phyloP scores from a whole-genome alignment of 495 filamentous ascomycete species.

The Chlorociboria aeruginascens region DNA sequence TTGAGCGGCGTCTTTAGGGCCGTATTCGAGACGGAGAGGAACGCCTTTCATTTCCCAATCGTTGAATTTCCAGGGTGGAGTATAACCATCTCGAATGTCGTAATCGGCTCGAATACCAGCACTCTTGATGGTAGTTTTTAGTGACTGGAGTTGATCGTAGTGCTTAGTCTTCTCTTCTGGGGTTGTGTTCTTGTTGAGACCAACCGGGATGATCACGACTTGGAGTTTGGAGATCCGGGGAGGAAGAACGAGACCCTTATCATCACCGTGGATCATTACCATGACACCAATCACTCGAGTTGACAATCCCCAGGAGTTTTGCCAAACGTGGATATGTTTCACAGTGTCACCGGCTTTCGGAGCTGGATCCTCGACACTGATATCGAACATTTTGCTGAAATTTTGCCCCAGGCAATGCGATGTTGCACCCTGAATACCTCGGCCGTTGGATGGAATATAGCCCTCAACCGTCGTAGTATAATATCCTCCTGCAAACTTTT shows the following conservation, averaged over 20 bases:
- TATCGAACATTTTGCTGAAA: slow-evolving; percentile 97
- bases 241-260: slow-evolving; percentile 86
- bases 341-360: slow-evolving; percentile 61
- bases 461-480: slow-evolving; percentile 93
- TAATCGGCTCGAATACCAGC: slow-evolving; percentile 57
- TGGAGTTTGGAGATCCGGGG: slow-evolving; percentile 81
- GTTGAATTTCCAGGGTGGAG: slow-evolving; percentile 94
- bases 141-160: slow-evolving; percentile 54
- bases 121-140: slow-evolving; percentile 51
- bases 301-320: slow-evolving; percentile 97
- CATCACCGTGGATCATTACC: slow-evolving; percentile 94
- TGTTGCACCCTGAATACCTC: slow-evolving; percentile 93
- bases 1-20: slow-evolving; percentile 80
- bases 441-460: slow-evolving; percentile 88
- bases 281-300: slow-evolving; percentile 94
- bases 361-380: slow-evolving; percentile 86
- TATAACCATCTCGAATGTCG: slow-evolving; percentile 76
- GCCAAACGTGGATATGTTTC: slow-evolving; percentile 72
- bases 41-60: slow-evolving; percentile 94
- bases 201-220: slow-evolving; percentile 83
- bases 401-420: slow-evolving; percentile 93
- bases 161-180: slow-evolving; percentile 65
- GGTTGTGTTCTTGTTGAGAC: slow-evolving; percentile 73
- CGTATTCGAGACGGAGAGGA: slow-evolving; percentile 86
- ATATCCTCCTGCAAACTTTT: slow-evolving; percentile 92